Base-by-base conservation (phyloP, 306 rosid species). In the Vachellia collinsii region DNA sequence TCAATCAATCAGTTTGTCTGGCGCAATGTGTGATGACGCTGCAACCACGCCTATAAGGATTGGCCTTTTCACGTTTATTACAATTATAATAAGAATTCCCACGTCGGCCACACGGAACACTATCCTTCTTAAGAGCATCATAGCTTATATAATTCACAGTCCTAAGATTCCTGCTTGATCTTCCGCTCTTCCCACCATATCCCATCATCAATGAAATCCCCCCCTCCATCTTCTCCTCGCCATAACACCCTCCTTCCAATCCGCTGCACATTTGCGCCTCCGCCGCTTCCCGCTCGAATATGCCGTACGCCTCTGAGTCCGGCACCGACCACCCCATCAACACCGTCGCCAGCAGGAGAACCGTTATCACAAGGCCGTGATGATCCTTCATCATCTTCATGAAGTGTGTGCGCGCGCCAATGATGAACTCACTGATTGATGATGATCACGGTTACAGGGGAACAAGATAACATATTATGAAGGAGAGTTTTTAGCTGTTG, bases 11-110 rank as follows among this genome's bases (percentile, higher is more conserved):
- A 10, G 83, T 81, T 47, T 3, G 1, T 82, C 90, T 86, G 11
- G 89, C 78, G 80, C 94, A 90, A 22, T 74, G 81, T 36, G 95
- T 89, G 58, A 91, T 82, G 82, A 3, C 58, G 7, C 2, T 83
- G 83, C 93, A 89, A 9, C 90, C 87, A 7, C 91, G 91, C 0
- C 7, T 3, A 19, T 86, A 89, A 67, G 90, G 90, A 74, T 91
- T 91, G 51, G 81, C 91, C 78, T 19, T 23, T 1, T 56, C 72
- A 4, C 76, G 34, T 5, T 37, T 37, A 23, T 76, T 72, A 62
- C 93, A 89, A 67, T 80, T 77, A 61, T 91, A 91, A 75, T 91
- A 91, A 17, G 95, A 91, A 5, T 9, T 11, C 37, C 93, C 95
- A 0, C 88, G 90, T 10, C 22, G 25, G 0, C 54, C 8, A 23